Base-by-base conservation (phyloP, 495 filamentous ascomycete species). In the Aspergillus egyptiacus region DNA sequence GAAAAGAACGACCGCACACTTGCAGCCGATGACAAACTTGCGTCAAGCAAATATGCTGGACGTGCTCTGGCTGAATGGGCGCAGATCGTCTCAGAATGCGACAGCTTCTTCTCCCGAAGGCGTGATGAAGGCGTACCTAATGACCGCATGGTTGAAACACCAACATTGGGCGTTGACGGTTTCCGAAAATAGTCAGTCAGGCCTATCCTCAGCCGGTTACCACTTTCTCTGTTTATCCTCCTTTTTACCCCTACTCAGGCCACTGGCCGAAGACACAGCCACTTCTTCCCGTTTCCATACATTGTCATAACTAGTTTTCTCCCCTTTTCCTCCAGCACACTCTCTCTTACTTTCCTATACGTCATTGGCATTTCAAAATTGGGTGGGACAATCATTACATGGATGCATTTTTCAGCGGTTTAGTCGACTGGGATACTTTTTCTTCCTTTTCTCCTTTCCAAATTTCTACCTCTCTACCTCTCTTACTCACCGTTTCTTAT, bases 11-110 rank as follows among this genome's bases (percentile, higher is more conserved):
- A 50, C 15, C 38, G 44, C 1, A 49, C 50, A 23, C 40, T 45
- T 23, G 49, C 45, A n/a, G 32, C 51, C 13, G 57, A 58, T 14
- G 62, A 68, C 27, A 49, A 64, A 14, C 24, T 68, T 23, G 69
- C 62, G 27, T 65, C 71, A 20, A 80, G 76, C 48, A 87, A 83
- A 53, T 97, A 98, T 65, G 74, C 82, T 6, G 93, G 93, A 2
- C 80, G 91, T 36, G 89, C 93, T 1, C 74, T 98, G 41, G 90
- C 91, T 1, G 93, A 98, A 65, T 98, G 93, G 93, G 72, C 81
- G 11, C 67, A 87, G 17, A 79, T 96, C 28, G 83, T 96, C 6
- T 75, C 76, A 19, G 93, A 98, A 64, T 91, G 84, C 68, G 90
- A 97, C 61, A 88, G 82, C 59, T 98, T 98, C 66, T 87, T 91